Conservation (phyloP, 352 stramenopile species). For the Phytopythium montanum region DNA sequence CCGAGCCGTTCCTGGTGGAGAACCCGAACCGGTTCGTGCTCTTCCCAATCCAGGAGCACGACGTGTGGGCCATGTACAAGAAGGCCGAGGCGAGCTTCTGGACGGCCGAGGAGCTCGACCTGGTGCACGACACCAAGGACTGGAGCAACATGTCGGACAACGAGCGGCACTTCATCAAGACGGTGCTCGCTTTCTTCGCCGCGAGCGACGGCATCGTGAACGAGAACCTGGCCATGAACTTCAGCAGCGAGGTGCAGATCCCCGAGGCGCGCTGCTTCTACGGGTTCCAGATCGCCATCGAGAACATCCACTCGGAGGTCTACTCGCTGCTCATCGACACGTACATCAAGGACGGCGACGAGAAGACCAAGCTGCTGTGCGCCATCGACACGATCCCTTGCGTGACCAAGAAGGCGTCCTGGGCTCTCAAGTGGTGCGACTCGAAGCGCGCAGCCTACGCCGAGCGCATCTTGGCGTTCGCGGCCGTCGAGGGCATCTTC, state of each 20-base stretch:
- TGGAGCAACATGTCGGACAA: conserved; percentile 93
- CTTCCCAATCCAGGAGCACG: conserved; percentile 97
- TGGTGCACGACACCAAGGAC: conserved; percentile 95
- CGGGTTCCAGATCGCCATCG: conserved; percentile 99
- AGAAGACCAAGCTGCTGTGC: conserved; percentile 95
- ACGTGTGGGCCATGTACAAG: conserved; percentile 99
- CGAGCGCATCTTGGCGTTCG: conserved; percentile 97
- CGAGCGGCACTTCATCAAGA: conserved; percentile 97
- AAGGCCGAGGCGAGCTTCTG: conserved; percentile 99
- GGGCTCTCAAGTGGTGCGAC: conserved; percentile 97
- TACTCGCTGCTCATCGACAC: conserved; percentile 99
- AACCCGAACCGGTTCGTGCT: conserved; percentile 97
- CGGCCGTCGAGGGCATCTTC: conserved; percentile 98
- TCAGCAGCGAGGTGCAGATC: conserved; percentile 96
- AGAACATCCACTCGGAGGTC: conserved; percentile 99
- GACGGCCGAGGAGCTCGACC: conserved; percentile 98
- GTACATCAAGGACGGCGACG: conserved; percentile 94
- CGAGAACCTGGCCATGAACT: conserved; percentile 99
- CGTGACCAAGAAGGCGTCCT: conserved; percentile 96
- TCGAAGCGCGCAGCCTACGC: conserved; percentile 91
- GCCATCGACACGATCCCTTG: conserved; percentile 98
- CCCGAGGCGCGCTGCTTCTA: conserved; percentile 99
- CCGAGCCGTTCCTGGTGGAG: conserved; percentile 93
- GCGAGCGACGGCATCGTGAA: conserved; percentile 99
- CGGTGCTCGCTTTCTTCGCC: conserved; percentile 99